Conservation (phyloP, 768 basidiomycete species). For the Lyophyllum decastes region DNA sequence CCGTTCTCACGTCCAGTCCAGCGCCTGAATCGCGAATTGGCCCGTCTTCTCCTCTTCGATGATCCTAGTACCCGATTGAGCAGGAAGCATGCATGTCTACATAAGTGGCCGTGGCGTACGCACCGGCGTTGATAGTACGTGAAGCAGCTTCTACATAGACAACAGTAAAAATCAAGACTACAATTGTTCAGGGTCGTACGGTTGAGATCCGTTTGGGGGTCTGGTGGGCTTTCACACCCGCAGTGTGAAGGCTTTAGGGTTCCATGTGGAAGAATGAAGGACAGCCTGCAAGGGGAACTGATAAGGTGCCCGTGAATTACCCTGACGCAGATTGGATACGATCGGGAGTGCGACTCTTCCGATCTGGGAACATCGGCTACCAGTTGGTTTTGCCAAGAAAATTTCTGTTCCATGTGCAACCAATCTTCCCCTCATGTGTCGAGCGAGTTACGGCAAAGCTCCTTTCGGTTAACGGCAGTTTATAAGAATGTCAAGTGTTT, state of each 20-base stretch:
- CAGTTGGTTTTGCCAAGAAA: conserved; percentile 1
- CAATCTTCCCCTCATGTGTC: conserved; percentile 2
- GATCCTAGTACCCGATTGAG: not conserved
- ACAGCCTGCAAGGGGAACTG: no score
- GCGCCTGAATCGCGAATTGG: not conserved
- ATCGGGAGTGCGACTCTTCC: not conserved
- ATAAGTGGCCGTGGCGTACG: not conserved
- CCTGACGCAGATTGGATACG: not conserved
- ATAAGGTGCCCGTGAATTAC: not conserved
- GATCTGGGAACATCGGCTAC: not conserved
- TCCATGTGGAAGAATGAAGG: not conserved
- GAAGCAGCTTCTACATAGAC: no score
- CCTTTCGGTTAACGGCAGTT: conserved; percentile 10
- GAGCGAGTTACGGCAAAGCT: conserved; percentile 1
- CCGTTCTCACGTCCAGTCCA: not conserved
- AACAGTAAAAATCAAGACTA: no score
- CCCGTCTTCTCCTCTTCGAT: not conserved
- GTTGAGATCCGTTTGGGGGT: not conserved
- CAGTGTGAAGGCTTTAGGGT: not conserved
- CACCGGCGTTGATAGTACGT: no score
- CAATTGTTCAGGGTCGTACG: no score
- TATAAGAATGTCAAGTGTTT: conserved; percentile 12
- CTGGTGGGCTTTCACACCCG: not conserved
- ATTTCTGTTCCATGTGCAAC: conserved; percentile 12
- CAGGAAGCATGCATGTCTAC: no score